Evolutionary conservation across 768 basidiomycete species (phyloP), one percentile per base, ranked within the genome.

Genomic region (Rhodotorula toruloides): DNA sequence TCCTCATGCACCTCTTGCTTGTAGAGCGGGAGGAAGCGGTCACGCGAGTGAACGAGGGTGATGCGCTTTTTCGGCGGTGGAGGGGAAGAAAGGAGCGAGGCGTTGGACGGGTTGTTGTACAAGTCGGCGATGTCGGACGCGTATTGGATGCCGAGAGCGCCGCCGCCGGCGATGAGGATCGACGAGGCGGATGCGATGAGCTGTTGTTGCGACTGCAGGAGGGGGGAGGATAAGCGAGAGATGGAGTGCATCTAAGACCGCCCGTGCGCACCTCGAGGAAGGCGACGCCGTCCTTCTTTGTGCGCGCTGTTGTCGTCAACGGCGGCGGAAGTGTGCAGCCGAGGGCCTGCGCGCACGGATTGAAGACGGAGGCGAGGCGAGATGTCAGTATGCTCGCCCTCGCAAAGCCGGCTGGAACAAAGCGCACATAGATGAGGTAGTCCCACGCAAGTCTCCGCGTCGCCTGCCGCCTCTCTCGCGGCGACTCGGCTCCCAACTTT

Each of bases 121-220:
- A 65, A 53, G 60, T 67, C 65, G 47, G 72, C 65, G 57, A 73
- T 70, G 48, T 74, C 73, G 39, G 68, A 65, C 12, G 75, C 75
- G 47, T 66, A 76, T 39, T 76, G 74, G 50, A 76, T 71, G 57
- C 75, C 75, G 42, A 74, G 67, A 1, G 75, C 75, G 11, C 74
- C 74, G 13, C 72, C 74, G 13, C 74, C 74, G 46, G 63, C 71
- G 27, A 75, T 67, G 39, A 74, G 65, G 49, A 75, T 68, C 16
- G 32, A 48, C 7, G 52, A 43, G 4, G 74, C 69, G 5, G 27
- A 3, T 9, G 54, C 32, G 47, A 75, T 75, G 16, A 52, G 27
- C 58, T 70, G 67, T 10, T 48, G 37, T 37, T 32, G 31, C 29
- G 53, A 10, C 49, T 50, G 29, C n/a, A 32, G 2, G 3, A 14